phyloP scores from a whole-genome alignment of 1,284 basidiomycete genomes.

The Wallemia ichthyophaga region DNA sequence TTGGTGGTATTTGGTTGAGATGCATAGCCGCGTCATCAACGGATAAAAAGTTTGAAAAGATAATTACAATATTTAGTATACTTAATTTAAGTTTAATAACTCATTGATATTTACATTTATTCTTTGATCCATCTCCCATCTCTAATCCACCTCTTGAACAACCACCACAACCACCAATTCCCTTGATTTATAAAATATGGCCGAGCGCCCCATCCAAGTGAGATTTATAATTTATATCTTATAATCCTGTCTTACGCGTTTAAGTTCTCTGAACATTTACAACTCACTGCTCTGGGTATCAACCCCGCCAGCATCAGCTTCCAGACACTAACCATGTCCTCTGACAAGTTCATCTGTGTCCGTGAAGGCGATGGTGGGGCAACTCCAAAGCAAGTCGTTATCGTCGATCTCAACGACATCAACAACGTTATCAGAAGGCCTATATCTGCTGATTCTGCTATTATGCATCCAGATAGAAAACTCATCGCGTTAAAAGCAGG shows the following conservation, averaged over 20 bases:
- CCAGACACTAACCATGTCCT: conserved; percentile 83
- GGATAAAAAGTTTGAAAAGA: not conserved
- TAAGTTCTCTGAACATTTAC: not conserved
- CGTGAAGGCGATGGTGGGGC: conserved; percentile 13
- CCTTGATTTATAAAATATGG: not conserved
- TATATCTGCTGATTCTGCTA: not conserved
- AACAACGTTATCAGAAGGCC: conserved; percentile 14
- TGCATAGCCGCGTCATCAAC: not conserved
- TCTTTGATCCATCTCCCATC: too few species aligned
- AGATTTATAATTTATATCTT: not conserved
- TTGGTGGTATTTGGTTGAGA: not conserved
- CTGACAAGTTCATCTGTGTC: conserved; percentile 75
- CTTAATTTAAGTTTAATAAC: too few species aligned
- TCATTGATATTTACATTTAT: too few species aligned
- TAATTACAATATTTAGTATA: too few species aligned
- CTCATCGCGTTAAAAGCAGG: conserved; percentile 26
- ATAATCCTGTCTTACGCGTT: not conserved
- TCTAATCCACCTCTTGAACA: not conserved
- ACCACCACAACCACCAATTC: not conserved
- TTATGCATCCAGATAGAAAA: not conserved
- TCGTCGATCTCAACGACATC: conserved; percentile 11
- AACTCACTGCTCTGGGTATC: conserved; percentile 70
- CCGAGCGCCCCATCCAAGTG: not conserved
- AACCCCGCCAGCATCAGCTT: conserved; percentile 93
- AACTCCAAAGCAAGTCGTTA: conserved; percentile 8